Percentiles rank a stretch among this genome's conserved stretches.
phyloP scores from a whole-genome alignment of 2,329 filamentous ascomycete species.

The Lachnellula willkommii region DNA sequence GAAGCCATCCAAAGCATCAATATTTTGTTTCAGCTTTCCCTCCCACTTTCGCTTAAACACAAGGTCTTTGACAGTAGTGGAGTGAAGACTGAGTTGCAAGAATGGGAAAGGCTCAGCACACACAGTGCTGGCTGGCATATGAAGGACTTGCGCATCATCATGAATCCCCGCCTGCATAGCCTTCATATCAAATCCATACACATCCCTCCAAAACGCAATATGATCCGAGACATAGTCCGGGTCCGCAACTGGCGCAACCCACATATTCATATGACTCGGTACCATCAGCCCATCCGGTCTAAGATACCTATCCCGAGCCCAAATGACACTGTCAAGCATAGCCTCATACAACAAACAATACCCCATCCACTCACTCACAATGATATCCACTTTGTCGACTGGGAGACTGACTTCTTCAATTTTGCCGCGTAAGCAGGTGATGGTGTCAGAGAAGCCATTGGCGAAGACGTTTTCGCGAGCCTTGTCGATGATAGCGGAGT shows the following conservation, averaged over 20 bases:
- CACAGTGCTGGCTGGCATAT: slow-evolving; percentile 57
- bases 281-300: slow-evolving; percentile 75
- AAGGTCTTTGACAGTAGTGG: slow-evolving; percentile 64
- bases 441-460: slow-evolving; percentile 67
- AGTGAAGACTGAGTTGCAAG: slow-evolving; percentile 71
- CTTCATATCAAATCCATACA: slow-evolving; percentile 93
- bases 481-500: slow-evolving; percentile 83
- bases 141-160: slow-evolving; percentile 74
- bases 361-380: slow-evolving; percentile 97
- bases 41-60: slow-evolving; percentile 67
- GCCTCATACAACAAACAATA: slow-evolving; percentile 91
- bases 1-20: slow-evolving; percentile 76
- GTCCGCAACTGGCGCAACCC: slow-evolving; percentile 75
- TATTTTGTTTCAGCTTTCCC: slow-evolving; percentile 53
- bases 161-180: slow-evolving; percentile 80
- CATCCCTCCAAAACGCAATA: slow-evolving; percentile 80
- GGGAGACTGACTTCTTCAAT: slow-evolving; percentile 82
- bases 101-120: slow-evolving; percentile 61
- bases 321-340: slow-evolving; percentile 91
- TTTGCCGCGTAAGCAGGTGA: slow-evolving; percentile 77
- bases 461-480: slow-evolving; percentile 78
- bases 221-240: slow-evolving; percentile 71
- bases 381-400: slow-evolving; percentile 80
- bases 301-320: slow-evolving; percentile 81
- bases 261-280: slow-evolving; percentile 78